These are phyloP conservation scores for Yarrowia hollandica DNA, from an alignment of 805 yeast genomes.

Conservation along the genomic window DNA sequence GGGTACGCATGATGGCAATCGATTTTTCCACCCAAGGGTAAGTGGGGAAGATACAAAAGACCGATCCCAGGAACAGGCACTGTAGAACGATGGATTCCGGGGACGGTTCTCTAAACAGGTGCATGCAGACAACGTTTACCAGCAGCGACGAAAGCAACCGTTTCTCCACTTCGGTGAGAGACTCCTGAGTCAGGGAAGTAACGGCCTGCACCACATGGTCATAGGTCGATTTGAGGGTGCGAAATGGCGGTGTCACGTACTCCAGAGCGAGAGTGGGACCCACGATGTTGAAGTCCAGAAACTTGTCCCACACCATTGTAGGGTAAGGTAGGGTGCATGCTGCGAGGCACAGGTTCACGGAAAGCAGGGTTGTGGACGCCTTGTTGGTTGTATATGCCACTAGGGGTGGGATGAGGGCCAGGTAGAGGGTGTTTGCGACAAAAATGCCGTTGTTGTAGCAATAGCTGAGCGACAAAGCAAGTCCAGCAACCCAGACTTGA, in stretches of 20 bases:
- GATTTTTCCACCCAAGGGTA: constrained; percentile 25
- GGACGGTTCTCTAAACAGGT: constrained; percentile 10
- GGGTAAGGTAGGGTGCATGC: constrained; percentile 8
- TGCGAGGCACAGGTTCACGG: constrained; percentile 18
- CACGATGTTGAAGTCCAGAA: constrained; percentile 16
- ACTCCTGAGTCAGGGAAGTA: constrained; percentile 1
- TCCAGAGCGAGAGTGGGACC: constrained; percentile 7
- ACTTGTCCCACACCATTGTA: not conserved
- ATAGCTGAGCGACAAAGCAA: constrained; percentile 12
- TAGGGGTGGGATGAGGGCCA: constrained; percentile 20
- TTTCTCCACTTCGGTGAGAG: constrained; percentile 19
- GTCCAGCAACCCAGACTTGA: constrained; percentile 15
- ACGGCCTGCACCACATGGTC: not conserved
- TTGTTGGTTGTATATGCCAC: constrained; percentile 18
- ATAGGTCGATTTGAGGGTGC: not conserved
- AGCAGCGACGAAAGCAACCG: constrained; percentile 8
- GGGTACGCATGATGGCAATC: constrained; percentile 27
- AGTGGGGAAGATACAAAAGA: constrained; percentile 23
- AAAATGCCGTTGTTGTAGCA: not conserved
- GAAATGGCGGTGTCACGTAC: constrained; percentile 5
- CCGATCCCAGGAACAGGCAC: constrained; percentile 26
- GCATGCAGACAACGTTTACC: constrained; percentile 16
- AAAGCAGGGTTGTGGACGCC: not conserved
- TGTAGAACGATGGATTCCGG: constrained; percentile 12
- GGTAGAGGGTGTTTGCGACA: constrained; percentile 1